Evolutionary conservation across 768 basidiomycete species (phyloP).

Genomic region (Boletus reticuloceps): DNA sequence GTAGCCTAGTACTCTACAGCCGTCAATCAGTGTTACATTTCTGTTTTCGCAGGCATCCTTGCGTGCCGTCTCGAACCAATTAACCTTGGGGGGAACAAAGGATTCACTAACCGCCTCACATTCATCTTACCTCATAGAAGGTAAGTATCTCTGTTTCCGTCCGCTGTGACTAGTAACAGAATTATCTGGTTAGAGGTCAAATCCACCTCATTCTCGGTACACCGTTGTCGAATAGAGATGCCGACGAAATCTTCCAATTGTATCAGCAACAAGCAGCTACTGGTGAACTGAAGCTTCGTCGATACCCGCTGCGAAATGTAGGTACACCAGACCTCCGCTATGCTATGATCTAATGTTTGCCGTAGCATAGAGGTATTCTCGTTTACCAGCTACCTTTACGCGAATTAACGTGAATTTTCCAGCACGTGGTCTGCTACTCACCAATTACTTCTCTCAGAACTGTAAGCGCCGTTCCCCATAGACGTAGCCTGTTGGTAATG

Average conservation of each 20-base stretch:
- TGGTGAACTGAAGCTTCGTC: slow-evolving; percentile 58
- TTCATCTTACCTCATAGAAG: slow-evolving; percentile 49
- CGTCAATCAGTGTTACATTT: not conserved
- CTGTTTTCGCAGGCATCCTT: slow-evolving; percentile 17
- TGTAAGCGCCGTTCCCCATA: slow-evolving; percentile 42
- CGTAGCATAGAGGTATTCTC: slow-evolving; percentile 66
- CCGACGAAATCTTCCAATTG: slow-evolving; percentile 55
- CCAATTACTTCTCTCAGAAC: slow-evolving; percentile 86
- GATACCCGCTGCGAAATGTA: slow-evolving; percentile 71
- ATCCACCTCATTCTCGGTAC: slow-evolving; percentile 54
- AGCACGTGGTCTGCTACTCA: slow-evolving; percentile 70
- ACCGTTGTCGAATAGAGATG: slow-evolving; percentile 38
- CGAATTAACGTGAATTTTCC: slow-evolving; percentile 7
- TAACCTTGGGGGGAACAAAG: slow-evolving; percentile 18
- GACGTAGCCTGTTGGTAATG: not conserved
- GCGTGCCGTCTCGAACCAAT: slow-evolving; percentile 15
- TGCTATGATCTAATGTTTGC: slow-evolving; percentile 6
- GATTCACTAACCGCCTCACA: slow-evolving; percentile 37
- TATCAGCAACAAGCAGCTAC: slow-evolving; percentile 66
- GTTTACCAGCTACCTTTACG: not conserved
- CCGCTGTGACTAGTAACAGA: not conserved
- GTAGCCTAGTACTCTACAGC: slow-evolving; percentile 5
- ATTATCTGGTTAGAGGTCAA: slow-evolving; percentile 40
- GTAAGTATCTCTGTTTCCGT: slow-evolving; percentile 29
- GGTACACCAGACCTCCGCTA: slow-evolving; percentile 8